A percentile compares a stretch with the other conserved stretches of the same genome.
Evolutionary conservation across 2,329 filamentous ascomycete species (phyloP).

Genomic region (Coccinonectria pachysandricola): DNA sequence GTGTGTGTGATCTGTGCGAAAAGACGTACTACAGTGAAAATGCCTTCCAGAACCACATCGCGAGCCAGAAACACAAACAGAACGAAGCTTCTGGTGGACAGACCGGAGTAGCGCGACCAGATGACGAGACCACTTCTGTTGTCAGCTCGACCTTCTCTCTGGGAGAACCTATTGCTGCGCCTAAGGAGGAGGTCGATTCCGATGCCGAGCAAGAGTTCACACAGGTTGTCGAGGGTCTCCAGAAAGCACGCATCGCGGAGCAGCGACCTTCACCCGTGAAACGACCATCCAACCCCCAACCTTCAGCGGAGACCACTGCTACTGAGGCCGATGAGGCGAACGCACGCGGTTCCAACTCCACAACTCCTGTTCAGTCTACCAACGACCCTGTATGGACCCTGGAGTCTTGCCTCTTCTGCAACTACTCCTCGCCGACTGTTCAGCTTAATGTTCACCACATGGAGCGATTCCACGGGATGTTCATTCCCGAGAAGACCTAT

Average conservation of each 20-base stretch:
- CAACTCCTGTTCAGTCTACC: conserved; percentile 26
- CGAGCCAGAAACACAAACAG: conserved; percentile 76
- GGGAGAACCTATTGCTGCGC: conserved; percentile 58
- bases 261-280: conserved; percentile 41
- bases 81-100: conserved; percentile 39
- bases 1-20: conserved; percentile 68
- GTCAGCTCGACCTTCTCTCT: conserved; percentile 88
- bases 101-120: conserved; percentile 24
- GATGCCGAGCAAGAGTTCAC: conserved; percentile 67
- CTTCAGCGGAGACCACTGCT: conserved; percentile 28
- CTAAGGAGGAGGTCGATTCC: conserved; percentile 44
- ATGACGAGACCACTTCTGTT: conserved; percentile 69
- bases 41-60: conserved; percentile 85
- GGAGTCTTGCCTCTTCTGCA: conserved; percentile 78
- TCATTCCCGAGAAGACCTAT: conserved; percentile 82
- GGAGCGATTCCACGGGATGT: conserved; percentile 88
- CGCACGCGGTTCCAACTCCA: conserved; percentile 33
- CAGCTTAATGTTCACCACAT: conserved; percentile 78
- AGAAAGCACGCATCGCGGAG: conserved; percentile 58
- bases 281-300: conserved; percentile 42
- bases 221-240: conserved; percentile 66
- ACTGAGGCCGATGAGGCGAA: conserved; percentile 33
- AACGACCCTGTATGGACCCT: conserved; percentile 33
- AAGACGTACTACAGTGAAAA: conserved; percentile 97
- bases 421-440: conserved; percentile 66